phyloP scores from a whole-genome alignment of 1,284 basidiomycete species.

The Trichosporon faecale region DNA sequence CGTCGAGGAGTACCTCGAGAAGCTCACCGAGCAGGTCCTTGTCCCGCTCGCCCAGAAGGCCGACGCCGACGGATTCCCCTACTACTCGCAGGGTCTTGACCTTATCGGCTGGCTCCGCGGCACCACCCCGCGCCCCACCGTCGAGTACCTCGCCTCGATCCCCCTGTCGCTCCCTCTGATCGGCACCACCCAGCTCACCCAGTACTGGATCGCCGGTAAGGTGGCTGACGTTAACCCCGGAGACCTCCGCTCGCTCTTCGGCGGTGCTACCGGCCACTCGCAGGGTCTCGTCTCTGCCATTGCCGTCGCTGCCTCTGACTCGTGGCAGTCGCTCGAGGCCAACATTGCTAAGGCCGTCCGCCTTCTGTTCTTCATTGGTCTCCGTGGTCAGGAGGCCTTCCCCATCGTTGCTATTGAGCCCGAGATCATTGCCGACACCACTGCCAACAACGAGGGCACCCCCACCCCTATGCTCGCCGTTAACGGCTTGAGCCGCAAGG shows the following conservation, averaged over 20 bases:
- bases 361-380: conserved; percentile 90
- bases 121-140: conserved; percentile 65
- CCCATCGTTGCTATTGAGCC: conserved; percentile 90
- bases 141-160: conserved; percentile 86
- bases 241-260: conserved; percentile 70
- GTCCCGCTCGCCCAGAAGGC: conserved; percentile 64
- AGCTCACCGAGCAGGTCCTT: conserved; percentile 67
- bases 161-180: conserved; percentile 95
- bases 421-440: conserved; percentile 75
- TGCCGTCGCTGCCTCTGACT: conserved; percentile 74
- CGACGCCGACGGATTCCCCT: conserved; percentile 61
- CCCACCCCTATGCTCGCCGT: conserved; percentile 93
- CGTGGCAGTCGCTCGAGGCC: conserved; percentile 67
- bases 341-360: conserved; percentile 80
- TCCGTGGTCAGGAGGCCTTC: conserved; percentile 91
- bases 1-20: conserved; percentile 66
- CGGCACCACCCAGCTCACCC: conserved; percentile 89
- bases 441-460: conserved; percentile 87
- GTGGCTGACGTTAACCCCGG: conserved; percentile 72
- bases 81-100: conserved; percentile 79
- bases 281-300: conserved; percentile 94
- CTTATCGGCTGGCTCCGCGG: conserved; percentile 81
- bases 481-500: conserved; percentile 73
- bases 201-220: conserved; percentile 80
- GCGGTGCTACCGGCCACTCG: conserved; percentile 91